Evolutionary conservation across 2,329 filamentous ascomycete genomes (phyloP), one percentile per base, ranked within the genome.

Genomic region (Talaromyces sp.): DNA sequence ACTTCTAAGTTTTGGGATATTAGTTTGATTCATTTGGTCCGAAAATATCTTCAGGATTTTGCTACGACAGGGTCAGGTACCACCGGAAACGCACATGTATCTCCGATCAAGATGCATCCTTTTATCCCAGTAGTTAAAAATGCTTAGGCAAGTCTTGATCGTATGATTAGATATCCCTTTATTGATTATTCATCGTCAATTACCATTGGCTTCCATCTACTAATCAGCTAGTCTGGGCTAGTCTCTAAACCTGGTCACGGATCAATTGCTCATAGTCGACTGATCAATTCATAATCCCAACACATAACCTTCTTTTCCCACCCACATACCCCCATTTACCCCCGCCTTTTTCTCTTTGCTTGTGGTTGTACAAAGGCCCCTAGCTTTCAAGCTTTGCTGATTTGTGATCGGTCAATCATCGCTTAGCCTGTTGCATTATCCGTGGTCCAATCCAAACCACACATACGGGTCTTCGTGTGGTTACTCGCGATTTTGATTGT

Each of bases 341-440:
- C 59, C 43, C 59, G 45, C 59, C 45, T 39, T 33, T 31, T n/a
- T 19, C 52, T 8, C 17, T 56, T 9, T 56, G 52, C 31, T 22
- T n/a, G 50, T 22, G 17, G 58, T 61, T 52, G 59, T 41, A 50
- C 59, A 47, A 61, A 39, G 50, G 9, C 52, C 58, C 43, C 59
- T 22, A 25, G 33, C 25, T 15, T 5, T 45, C 27, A 6, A 39
- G 31, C 57, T 49, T 33, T 27, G n/a, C 19, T 49, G 33, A 49
- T 52, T 49, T 39, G 33, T 39, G 59, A 52, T 27, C 45, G 22
- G 22, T 61, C 59, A 61, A 50, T 52, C 59, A 61, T 50, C 43
- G 19, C 1, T 4, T 52, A 19, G 31, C 31, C 19, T 52, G 43
- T 33, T 50, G 22, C 43, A 52, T 56, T 37, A 39, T 56, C 52